Evolutionary conservation across 2,329 filamentous ascomycete genomes (phyloP).

Genomic region (Cladosporium sp.): DNA sequence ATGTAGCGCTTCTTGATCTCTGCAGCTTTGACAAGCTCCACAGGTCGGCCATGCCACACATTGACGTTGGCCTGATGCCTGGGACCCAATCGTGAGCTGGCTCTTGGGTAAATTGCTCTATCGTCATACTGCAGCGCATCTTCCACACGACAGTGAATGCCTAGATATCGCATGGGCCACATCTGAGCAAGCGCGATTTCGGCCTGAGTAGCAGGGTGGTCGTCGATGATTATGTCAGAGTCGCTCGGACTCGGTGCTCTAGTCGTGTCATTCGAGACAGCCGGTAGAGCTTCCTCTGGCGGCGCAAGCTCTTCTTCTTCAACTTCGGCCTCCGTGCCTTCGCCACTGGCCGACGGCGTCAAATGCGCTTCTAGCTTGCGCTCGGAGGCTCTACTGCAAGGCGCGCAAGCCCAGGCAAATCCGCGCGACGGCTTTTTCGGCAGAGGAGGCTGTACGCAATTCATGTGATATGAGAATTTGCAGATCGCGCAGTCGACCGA

Average conservation of each 20-base stretch:
- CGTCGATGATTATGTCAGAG: conserved; percentile 53
- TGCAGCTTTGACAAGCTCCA: conserved; percentile 84
- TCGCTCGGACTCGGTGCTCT: conserved; percentile 48
- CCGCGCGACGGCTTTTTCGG: conserved; percentile 95
- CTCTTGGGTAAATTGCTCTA: conserved; percentile 84
- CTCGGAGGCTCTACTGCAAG: conserved; percentile 94
- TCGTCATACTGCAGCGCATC: conserved; percentile 97
- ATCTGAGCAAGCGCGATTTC: conserved; percentile 89
- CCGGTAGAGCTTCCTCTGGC: conserved; percentile 64
- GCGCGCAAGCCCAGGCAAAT: conserved; percentile 96
- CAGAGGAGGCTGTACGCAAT: conserved; percentile 86
- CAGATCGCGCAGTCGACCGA: conserved; percentile 97
- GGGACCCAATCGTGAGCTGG: conserved; percentile 85
- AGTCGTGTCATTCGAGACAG: conserved; percentile 56
- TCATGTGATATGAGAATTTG: conserved; percentile 95
- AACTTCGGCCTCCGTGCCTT: conserved; percentile 55
- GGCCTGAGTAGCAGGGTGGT: conserved; percentile 67
- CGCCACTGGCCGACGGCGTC: conserved; percentile 65
- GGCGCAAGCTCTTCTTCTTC: conserved; percentile 59
- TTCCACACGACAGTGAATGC: conserved; percentile 91
- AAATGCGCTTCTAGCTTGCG: conserved; percentile 85
- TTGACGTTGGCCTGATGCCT: conserved; percentile 84
- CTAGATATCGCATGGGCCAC: conserved; percentile 94
- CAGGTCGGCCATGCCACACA: conserved; percentile 78
- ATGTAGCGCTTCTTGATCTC: conserved; percentile 76